These are phyloP conservation scores for Crithidia expoeki DNA, from an alignment of 208 protist species.

Conservation along the genomic window DNA sequence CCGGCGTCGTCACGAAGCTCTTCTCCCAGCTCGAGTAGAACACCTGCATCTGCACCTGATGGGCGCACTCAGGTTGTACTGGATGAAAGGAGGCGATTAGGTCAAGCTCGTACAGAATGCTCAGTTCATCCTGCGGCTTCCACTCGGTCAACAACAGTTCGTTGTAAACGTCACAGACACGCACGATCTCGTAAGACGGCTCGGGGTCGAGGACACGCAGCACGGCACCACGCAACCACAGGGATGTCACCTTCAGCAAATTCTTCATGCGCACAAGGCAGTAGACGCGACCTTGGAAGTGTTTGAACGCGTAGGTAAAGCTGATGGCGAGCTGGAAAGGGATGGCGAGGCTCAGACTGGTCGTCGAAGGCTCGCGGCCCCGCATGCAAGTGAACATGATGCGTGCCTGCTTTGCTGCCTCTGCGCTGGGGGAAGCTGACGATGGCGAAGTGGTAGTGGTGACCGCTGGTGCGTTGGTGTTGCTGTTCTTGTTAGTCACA, in stretches of 20 bases:
- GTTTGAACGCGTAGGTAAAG: conserved; percentile 67
- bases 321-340: conserved; percentile 35
- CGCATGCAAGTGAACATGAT: conserved; percentile 59
- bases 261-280: conserved; percentile 75
- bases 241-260: conserved; percentile 57
- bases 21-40: conserved; percentile 82
- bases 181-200: conserved; percentile 67
- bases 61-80: conserved; percentile 36
- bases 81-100: conserved; percentile 40
- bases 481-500: neutral
- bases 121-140: conserved; percentile 58
- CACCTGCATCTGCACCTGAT: conserved; percentile 68
- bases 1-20: conserved; percentile 34
- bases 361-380: conserved; percentile 52
- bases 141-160: conserved; percentile 63
- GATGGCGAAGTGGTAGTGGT: neutral
- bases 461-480: neutral
- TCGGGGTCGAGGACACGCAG: conserved; percentile 59
- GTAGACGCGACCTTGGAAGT: conserved; percentile 77
- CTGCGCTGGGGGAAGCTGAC: conserved; percentile 3
- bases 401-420: conserved; percentile 27
- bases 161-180: conserved; percentile 61
- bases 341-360: conserved; percentile 37
- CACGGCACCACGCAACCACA: conserved; percentile 80
- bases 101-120: conserved; percentile 73